Evolutionary conservation across 768 basidiomycete genomes (phyloP), one percentile per base, ranked within the genome.

Genomic region (Leccinum truebloodii): DNA sequence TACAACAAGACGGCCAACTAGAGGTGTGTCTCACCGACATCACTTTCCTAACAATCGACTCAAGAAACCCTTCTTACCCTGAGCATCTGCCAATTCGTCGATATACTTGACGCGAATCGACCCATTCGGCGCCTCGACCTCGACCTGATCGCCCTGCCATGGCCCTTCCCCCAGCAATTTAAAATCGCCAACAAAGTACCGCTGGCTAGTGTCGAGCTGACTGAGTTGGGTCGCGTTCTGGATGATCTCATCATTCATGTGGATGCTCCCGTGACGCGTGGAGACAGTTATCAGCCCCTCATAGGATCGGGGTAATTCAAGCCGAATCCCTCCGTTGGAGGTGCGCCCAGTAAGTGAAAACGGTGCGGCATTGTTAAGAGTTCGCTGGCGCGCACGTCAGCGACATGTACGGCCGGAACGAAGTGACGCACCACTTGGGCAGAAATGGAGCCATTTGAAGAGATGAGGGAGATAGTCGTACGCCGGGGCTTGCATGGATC

Each of bases 111-210:
- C 1, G 10, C 55, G 49, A 12, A 74, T 52, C 6, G 35, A 63
- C 5, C 69, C 73, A 46, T 71, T 59, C 6, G 10, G 10, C 3
- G 61, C 24, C 7, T 69, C 64, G 10, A 69, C 9, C 28, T 60
- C 62, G 4, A 73, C 34, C 18, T 61, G 57, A 24, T 69, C 64
- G 0, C 71, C 73, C 3, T 44, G 39, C 73, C 73, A 73, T 3
- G 37, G 57, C 5, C 24, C 60, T 5, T 63, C 65, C 5, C 61
- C 60, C 6, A 75, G n/a, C 16, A 20, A 12, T 3, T 24, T 3
- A 14, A 73, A 63, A 52, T 73, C 59, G 1, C 73, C 71, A 22
- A 73, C 26, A 59, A 73, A 75, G 53, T 62, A 73, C 39, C 65
- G 59, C 35, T 58, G 64, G 6, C 49, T 35, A 16, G n/a, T 8